Base-by-base conservation (phyloP, 192 early-diverging fungal genomes). In the Anaeromyces robustus region DNA sequence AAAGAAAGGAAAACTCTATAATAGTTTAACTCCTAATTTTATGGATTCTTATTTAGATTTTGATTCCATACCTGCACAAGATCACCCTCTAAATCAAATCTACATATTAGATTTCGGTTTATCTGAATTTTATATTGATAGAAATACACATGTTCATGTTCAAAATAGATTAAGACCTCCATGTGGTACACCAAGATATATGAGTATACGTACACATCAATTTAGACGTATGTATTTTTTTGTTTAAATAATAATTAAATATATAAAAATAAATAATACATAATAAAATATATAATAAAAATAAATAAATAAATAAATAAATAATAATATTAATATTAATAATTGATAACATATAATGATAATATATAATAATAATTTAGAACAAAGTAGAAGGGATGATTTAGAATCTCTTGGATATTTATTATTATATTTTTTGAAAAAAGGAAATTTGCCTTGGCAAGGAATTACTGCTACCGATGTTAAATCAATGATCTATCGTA, bases 381-480 rank as follows among this genome's bases (percentile, higher is more conserved):
- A 52, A 22, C 43, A 52, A 52, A 52, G 43, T 22, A 52, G 43
- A 52, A 30, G 30, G 30, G 79, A 80, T 68, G 79, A 80, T 41
- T 68, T 80, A 29, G 79, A 80, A 68, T 30, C 79, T 41, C 34
- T 80, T 16, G 79, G 79, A 0, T 80, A 80, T 30, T 22, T 80
- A 16, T 68, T 80, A 29, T 41, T 80, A 41, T 80, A 31, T 22
- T 80, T 80, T 32, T 52, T 52, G 19, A 68, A 41, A 18, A 29
- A 29, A 29, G 79, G 79, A 29, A 41, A 80, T 16, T 14, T 80
- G 18, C 79, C 79, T 16, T 80, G 79, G 79, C 79, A 80, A 29
- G 29, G 30, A 29, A 80, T 52, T 52, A 52, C 43, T 22, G 43
- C 43, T 3, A 52, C 16, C 0, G 43, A 52, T 52, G 43, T 52